A percentile compares a stretch with the other conserved stretches of the same genome.
Conservation (phyloP, 805 yeast species). For the Schwanniomyces pseudopolymorphus region DNA sequence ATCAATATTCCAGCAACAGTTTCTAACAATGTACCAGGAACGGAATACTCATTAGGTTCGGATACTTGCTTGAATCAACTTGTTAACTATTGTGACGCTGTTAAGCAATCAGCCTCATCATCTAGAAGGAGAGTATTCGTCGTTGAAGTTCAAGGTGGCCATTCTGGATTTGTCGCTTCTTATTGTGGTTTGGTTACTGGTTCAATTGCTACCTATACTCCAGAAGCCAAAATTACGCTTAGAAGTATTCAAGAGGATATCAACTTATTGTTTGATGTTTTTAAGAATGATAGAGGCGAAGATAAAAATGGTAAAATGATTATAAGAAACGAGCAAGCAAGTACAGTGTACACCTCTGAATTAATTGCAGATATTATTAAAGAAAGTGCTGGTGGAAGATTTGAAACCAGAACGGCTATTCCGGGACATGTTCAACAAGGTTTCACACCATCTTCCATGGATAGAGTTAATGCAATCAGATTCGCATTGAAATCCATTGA, state of each 20-base stretch:
- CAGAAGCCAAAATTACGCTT: conserved; percentile 66
- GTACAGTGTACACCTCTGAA: conserved; percentile 65
- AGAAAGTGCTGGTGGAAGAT: conserved; percentile 61
- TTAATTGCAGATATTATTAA: conserved; percentile 69
- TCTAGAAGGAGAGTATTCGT: conserved; percentile 77
- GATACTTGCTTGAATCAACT: conserved; percentile 74
- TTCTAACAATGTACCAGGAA: conserved; percentile 80
- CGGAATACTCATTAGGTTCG: conserved; percentile 73
- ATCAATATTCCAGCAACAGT: conserved; percentile 77
- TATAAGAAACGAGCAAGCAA: conserved; percentile 65
- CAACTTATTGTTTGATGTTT: conserved; percentile 56
- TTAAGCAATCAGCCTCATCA: conserved; percentile 76
- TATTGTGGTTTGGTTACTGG: conserved; percentile 68
- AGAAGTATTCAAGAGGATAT: conserved; percentile 66
- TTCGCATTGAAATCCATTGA: conserved; percentile 69
- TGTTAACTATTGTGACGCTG: conserved; percentile 73
- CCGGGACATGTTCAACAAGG: conserved; percentile 92
- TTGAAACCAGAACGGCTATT: conserved; percentile 75
- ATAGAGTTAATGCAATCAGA: conserved; percentile 72
- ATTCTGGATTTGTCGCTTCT: conserved; percentile 77
- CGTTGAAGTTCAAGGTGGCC: conserved; percentile 84
- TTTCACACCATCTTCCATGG: conserved; percentile 73
- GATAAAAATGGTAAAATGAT: conserved; percentile 69
- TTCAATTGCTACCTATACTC: conserved; percentile 72
- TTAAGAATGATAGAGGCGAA: conserved; percentile 62